Base-by-base conservation (phyloP, 176 grass and related monocot species). In the Ampelocalamus luodianensis region DNA sequence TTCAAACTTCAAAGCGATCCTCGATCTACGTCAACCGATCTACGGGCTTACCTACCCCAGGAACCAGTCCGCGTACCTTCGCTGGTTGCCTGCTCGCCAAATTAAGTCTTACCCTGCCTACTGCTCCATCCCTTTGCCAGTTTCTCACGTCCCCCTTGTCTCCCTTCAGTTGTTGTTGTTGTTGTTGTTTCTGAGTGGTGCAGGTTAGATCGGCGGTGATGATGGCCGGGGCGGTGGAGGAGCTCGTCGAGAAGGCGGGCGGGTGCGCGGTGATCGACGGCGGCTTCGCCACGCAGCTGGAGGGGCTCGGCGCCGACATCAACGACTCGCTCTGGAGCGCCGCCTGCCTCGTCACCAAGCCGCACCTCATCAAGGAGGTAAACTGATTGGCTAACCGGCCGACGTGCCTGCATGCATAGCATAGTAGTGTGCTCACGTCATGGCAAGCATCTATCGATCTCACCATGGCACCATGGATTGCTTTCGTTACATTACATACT, bases 271-370 rank as follows among this genome's bases (percentile, higher is more conserved):
- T 96, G 6, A 88, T 96, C 89, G 94, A 96, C 71, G 94, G 94
- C 72, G 94, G 91, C 63, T 89, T 93, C 68, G 91, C 94, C 48
- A 96, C 94, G 71, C 91, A 96, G 84, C 89, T 96, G 23, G 94
- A 96, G 91, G 94, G 89, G 23, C 91, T 93, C 18, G 91, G 94
- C 20, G 94, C 94, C 45, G 87, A 93, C 84, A 91, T 96, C 69
- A 96, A 96, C 62, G 94, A 93, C 85, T 83, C 91, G 53, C 87
- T 96, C 68, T 96, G 91, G 94, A 96, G 91, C 89, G 88, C 94
- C 68, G 62, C 87, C 37, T 96, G 89, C 81, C 94, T 96, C 86
- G 91, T 96, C 84, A 67, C 79, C 67, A 86, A 64, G 70, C 91
- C 91, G 65, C 48, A 93, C 71, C 94, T 91, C 80, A 87, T 96